These are phyloP conservation scores for Leptographium galeiforme DNA, from an alignment of 2,329 filamentous ascomycete genomes.

Conservation along the genomic window DNA sequence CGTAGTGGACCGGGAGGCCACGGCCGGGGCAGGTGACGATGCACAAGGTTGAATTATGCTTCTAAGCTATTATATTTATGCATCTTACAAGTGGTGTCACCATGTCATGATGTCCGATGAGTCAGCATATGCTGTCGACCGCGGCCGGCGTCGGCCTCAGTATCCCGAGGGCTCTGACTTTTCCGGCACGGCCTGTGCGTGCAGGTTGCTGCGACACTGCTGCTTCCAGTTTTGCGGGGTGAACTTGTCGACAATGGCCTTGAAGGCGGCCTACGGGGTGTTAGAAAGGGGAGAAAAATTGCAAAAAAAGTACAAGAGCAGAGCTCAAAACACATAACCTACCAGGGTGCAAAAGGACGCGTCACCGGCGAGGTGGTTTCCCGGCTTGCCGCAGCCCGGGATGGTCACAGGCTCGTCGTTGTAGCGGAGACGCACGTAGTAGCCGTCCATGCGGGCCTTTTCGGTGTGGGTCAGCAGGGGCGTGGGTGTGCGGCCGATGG, in stretches of 20 bases:
- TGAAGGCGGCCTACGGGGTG: constrained; percentile 61
- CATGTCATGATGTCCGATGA: too few relatives aligned
- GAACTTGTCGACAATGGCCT: constrained; percentile 79
- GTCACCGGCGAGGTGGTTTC: constrained; percentile 78
- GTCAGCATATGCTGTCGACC: too few relatives aligned
- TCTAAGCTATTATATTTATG: too few relatives aligned
- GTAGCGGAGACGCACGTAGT: constrained; percentile 83
- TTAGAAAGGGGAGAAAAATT: not conserved
- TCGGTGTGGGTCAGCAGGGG: constrained; percentile 42
- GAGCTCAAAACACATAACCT: constrained; percentile 20
- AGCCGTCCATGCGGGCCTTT: constrained; percentile 49
- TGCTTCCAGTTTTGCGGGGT: constrained; percentile 66
- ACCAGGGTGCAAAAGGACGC: constrained; percentile 83
- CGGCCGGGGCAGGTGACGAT: not conserved
- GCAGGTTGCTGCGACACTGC: constrained; percentile 33
- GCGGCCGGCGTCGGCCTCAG: constrained; percentile 15
- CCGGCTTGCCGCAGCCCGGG: constrained; percentile 62
- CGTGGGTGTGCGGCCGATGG: constrained; percentile 48
- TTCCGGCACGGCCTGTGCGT: constrained; percentile 29
- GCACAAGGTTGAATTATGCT: too few relatives aligned
- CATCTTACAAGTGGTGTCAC: too few relatives aligned
- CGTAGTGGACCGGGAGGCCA: not conserved
- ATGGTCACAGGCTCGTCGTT: constrained; percentile 75
- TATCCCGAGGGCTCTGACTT: constrained; percentile 40
- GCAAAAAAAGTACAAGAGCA: not conserved